phyloP scores from a whole-genome alignment of 2,329 filamentous ascomycete species.

The Microcera coccophila region DNA sequence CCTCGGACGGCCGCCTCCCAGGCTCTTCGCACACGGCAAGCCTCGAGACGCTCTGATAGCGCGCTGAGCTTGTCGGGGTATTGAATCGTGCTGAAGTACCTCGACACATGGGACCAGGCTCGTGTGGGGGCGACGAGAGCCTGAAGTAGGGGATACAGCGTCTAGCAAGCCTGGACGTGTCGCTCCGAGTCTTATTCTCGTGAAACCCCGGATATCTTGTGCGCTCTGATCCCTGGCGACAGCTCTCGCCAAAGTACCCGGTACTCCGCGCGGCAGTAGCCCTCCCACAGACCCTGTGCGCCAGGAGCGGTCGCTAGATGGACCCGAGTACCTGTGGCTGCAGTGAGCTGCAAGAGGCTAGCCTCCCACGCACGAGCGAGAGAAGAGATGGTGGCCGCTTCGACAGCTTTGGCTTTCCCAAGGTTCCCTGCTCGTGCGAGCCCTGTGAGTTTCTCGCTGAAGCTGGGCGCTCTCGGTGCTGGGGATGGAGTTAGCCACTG shows the following conservation, averaged over 20 bases:
- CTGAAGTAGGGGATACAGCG: slow-evolving; percentile 15
- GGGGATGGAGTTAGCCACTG: too few relatives aligned
- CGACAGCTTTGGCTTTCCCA: too few relatives aligned
- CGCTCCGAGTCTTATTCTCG: slow-evolving; percentile 7
- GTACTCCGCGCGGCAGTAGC: slow-evolving; percentile 6
- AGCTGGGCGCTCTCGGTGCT: too few relatives aligned
- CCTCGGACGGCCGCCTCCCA: too few relatives aligned
- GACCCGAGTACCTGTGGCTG: slow-evolving; percentile 13
- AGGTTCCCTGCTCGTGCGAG: too few relatives aligned
- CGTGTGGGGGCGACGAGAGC: slow-evolving; percentile 17
- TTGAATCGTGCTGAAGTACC: slow-evolving; percentile 15
- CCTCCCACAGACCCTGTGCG: slow-evolving; percentile 1
- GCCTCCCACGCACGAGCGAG: neutral
- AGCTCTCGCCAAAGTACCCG: neutral
- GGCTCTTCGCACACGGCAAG: slow-evolving; percentile 7
- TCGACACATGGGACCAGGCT: slow-evolving; percentile 20
- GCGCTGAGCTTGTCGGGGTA: slow-evolving; percentile 15
- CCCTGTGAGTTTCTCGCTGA: too few relatives aligned
- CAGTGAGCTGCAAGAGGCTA: neutral
- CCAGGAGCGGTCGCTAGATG: slow-evolving; percentile 11
- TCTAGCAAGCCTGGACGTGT: neutral
- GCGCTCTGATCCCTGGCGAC: neutral
- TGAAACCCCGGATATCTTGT: neutral
- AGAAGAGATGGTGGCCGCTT: neutral
- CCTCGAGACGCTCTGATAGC: slow-evolving; percentile 16